Conservation (phyloP, 495 filamentous ascomycete genomes). For the Talaromyces proteolyticus region DNA sequence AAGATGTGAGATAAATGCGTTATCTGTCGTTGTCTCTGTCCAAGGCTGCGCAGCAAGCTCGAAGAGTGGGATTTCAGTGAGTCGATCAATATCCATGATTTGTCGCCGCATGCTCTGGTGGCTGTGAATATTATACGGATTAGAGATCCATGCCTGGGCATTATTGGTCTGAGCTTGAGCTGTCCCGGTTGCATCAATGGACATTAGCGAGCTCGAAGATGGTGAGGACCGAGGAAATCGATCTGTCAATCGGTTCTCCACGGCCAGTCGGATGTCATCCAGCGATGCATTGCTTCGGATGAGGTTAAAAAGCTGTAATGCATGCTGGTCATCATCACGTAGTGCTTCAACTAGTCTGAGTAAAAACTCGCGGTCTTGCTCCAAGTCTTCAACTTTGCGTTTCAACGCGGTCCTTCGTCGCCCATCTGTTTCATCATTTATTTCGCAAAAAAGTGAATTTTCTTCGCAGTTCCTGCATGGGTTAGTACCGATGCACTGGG, state of each 20-base stretch:
- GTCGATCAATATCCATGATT: slow-evolving; percentile 14
- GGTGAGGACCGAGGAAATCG: neutral
- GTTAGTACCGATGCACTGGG: slow-evolving; percentile 5
- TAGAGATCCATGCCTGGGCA: neutral
- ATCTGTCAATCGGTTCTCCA: neutral
- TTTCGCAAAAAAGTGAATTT: slow-evolving; percentile 8
- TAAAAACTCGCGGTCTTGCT: slow-evolving; percentile 18
- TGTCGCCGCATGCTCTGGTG: neutral
- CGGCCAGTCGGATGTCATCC: slow-evolving; percentile 10
- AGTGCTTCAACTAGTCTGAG: slow-evolving; percentile 14
- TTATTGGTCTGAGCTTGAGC: neutral
- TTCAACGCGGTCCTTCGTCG: slow-evolving; percentile 15
- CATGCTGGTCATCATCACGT: slow-evolving; percentile 10
- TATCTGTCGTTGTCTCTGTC: slow-evolving; percentile 31
- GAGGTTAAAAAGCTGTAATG: slow-evolving; percentile 11
- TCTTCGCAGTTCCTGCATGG: slow-evolving; percentile 6
- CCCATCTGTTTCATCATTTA: slow-evolving; percentile 19
- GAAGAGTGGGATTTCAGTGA: slow-evolving; percentile 17
- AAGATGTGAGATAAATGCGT: slow-evolving; percentile 35
- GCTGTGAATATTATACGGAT: neutral
- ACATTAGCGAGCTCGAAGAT: neutral
- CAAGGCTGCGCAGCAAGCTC: slow-evolving; percentile 30
- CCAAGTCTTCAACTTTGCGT: slow-evolving; percentile 18
- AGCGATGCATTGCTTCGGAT: slow-evolving; percentile 16
- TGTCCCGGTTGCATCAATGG: neutral